Conservation (phyloP, 352 stramenopile species). For the Pythium folliculosum region DNA sequence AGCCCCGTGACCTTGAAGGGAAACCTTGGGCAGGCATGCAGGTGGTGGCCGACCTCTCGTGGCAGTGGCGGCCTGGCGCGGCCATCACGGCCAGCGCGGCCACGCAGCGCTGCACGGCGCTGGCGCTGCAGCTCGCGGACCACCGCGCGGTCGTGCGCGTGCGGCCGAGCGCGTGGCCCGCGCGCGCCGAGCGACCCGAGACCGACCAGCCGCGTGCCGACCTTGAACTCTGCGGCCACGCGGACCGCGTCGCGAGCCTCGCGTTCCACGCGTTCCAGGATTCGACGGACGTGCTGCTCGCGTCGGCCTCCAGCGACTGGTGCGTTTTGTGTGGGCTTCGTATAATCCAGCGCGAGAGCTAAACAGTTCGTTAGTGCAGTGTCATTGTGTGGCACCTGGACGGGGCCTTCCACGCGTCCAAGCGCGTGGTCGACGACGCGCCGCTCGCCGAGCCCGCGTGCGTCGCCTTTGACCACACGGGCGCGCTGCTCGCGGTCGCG, state of each 20-base stretch:
- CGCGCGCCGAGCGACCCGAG: constrained; percentile 31
- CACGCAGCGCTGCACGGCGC: constrained; percentile 29
- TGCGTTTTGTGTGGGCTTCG: constrained; percentile 19
- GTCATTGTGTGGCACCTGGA: constrained; percentile 67
- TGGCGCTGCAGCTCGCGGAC: constrained; percentile 51
- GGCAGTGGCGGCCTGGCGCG: constrained; percentile 17
- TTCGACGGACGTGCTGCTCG: constrained; percentile 34
- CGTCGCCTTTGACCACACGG: constrained; percentile 67
- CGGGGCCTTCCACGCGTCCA: constrained; percentile 27
- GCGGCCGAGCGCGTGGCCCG: constrained; percentile 30
- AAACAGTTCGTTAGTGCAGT: constrained; percentile 23
- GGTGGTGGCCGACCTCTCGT: constrained; percentile 29
- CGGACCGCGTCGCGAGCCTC: constrained; percentile 44
- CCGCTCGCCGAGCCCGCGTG: constrained; percentile 42
- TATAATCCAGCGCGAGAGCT: background rate
- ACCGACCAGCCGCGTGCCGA: constrained; percentile 34
- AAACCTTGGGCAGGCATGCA: background rate
- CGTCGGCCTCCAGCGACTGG: constrained; percentile 70
- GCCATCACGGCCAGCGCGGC: constrained; percentile 20
- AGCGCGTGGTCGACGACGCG: constrained; percentile 47
- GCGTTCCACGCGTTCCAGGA: constrained; percentile 34
- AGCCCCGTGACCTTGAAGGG: constrained; percentile 3
- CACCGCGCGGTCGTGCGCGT: constrained; percentile 46
- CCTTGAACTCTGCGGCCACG: constrained; percentile 57
- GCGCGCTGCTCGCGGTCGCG: constrained; percentile 57